Evolutionary conservation across 192 early-diverging fungal genomes (phyloP), one percentile per base, ranked within the genome.

Genomic region (Backusella circina): DNA sequence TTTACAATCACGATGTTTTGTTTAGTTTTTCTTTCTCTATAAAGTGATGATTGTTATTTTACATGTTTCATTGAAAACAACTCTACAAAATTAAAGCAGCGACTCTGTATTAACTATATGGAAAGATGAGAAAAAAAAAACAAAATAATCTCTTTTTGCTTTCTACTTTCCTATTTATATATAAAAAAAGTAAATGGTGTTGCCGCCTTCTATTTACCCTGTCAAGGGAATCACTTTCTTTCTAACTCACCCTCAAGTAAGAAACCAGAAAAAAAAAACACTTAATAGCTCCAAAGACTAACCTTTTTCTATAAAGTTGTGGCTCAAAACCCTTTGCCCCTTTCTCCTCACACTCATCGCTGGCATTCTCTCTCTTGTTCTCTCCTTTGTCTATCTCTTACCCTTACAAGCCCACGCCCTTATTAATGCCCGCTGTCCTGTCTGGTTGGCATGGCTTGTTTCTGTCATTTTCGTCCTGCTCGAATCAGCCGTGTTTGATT

Each of bases 401-500:
- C 77, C 80, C 23, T 77, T 87, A 1, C 91, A 92, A 77, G 89
- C 90, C 4, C 82, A 89, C 75, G 91, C 84, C 13, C 78, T 92
- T 10, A 86, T 86, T 18, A 16, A 37, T 1, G 84, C 41, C 8
- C 73, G 83, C 3, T 86, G 88, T 36, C 90, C 89, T n/a, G 79
- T 74, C 0, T 88, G 90, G 79, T 78, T 91, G 2, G 86, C 89
- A 21, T 92, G 91, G 91, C 75, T 87, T 0, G 81, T 90, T 0
- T 79, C 81, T 21, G 79, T 91, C 28, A 87, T 92, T 32, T 85
- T 91, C 74, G 85, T 88, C 3, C 26, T 92, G n/a, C 67, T 91
- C 0, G 90, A 92, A 64, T 82, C 84, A 0, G 82, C 70, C 15
- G 65, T 89, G 3, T 41, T 89, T 57, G 79, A 81, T 37, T 57